Base-by-base conservation (phyloP, 306 rosid genomes). In the Lathyrus aphaca region DNA sequence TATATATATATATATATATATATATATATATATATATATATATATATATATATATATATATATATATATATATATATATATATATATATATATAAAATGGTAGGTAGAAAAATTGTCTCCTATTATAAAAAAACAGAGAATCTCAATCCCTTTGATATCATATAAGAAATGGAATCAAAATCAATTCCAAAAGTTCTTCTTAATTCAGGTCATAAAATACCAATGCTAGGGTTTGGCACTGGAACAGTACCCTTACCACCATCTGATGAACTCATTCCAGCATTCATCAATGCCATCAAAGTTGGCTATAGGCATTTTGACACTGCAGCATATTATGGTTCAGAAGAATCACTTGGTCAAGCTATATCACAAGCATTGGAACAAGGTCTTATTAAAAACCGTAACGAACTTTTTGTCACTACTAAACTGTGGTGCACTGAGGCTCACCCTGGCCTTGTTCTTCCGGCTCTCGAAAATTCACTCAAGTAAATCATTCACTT, bases 391-490 rank as follows among this genome's bases (percentile, higher is more conserved):
- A 72, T 87, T 48, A 44, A 83, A 6, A 59, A 66, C 1, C 68
- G 84, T 4, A 57, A 48, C 23, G 87, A 89, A n/a, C 46, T 89
- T 25, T 87, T 87, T 58, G 71, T 87, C 42, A 82, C 86, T 7
- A 21, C 87, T 42, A 86, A 88, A 79, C 72, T 86, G 0, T 82
- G 81, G 77, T 44, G 73, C 4, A 44, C 51, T 32, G 66, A 77
- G 11, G 79, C 91, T 16, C 78, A 84, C 23, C 89, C 80, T 66
- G 65, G 75, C n/a, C 79, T 59, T 51, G 82, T 86, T 6, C 23
- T 81, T 21, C 83, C 83, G 2, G 86, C 87, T 18, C 69, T 85
- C 39, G 54, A 58, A 23, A 78, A 8, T 29, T 58, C 86, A 19
- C 69, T 87, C 5, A 9, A 49, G 87, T 82, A 82, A 23, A 9